These are phyloP conservation scores for Carex scoparia DNA, from an alignment of 176 grass and related monocot species.

Conservation along the genomic window DNA sequence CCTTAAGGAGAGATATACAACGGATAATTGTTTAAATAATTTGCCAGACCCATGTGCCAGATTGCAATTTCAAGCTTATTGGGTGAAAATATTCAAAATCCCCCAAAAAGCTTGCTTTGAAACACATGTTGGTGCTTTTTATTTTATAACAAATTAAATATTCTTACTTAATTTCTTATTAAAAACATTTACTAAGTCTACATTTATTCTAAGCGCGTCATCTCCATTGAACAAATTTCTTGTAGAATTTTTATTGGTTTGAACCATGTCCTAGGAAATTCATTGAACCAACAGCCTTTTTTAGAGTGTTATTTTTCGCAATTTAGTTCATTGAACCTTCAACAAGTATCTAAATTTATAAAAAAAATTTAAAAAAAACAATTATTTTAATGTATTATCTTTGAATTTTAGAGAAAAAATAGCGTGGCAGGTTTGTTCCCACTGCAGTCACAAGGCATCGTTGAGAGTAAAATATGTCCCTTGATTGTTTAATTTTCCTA, in stretches of 20 bases:
- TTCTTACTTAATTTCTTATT: background rate
- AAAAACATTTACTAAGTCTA: background rate
- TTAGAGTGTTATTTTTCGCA: background rate
- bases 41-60: background rate
- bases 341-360: background rate
- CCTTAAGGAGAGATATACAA: background rate
- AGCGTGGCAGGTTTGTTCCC: background rate
- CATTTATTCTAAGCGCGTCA: background rate
- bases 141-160: background rate
- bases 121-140: background rate
- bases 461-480: no score
- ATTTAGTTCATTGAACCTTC: background rate
- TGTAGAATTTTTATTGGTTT: background rate
- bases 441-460: no score
- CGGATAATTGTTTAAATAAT: background rate
- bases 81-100: background rate
- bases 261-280: background rate
- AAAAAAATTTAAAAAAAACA: background rate
- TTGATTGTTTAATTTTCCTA: no score
- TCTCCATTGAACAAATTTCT: background rate
- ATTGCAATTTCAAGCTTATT: background rate
- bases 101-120: background rate
- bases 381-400: background rate
- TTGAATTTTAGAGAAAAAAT: background rate
- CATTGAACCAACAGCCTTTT: background rate